phyloP scores from a whole-genome alignment of 2,329 filamentous ascomycete species.

The Cadophora sp. region DNA sequence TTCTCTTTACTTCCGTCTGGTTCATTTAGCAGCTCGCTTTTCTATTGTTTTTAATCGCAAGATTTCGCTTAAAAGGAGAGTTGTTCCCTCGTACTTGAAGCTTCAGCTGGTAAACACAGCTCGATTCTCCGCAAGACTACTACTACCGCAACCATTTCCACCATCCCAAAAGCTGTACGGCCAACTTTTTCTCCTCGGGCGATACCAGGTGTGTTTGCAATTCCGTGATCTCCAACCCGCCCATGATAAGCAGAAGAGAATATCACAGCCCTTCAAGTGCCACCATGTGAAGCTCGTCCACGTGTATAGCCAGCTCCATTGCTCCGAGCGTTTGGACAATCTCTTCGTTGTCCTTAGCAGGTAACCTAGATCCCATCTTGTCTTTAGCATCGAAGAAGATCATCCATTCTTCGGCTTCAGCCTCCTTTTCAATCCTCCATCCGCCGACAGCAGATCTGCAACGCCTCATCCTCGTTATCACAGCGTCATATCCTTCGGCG shows the following conservation, averaged over 20 bases:
- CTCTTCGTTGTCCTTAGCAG: not conserved
- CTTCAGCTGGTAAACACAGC: not conserved
- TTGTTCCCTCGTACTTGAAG: not conserved
- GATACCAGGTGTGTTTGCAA: not conserved
- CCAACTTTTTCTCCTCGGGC: not conserved
- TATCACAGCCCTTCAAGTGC: not conserved
- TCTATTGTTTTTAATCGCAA: not conserved
- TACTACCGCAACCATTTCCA: not conserved
- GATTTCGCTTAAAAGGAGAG: not conserved
- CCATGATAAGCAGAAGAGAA: not conserved
- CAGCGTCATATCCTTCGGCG: conserved; percentile 19
- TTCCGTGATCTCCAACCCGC: not conserved
- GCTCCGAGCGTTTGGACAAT: not conserved
- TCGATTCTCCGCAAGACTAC: not conserved
- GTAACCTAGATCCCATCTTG: too few relatives aligned
- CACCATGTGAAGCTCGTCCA: not conserved
- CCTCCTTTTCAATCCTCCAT: conserved; percentile 35
- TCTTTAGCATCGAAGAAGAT: conserved; percentile 24
- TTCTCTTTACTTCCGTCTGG: not conserved
- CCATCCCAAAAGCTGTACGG: not conserved
- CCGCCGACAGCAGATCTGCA: conserved; percentile 27
- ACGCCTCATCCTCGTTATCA: conserved; percentile 21
- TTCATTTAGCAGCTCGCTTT: not conserved
- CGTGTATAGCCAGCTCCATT: not conserved
- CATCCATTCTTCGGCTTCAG: conserved; percentile 33